phyloP scores from a whole-genome alignment of 164 flowering plant species.

The Cinnamomum chago region DNA sequence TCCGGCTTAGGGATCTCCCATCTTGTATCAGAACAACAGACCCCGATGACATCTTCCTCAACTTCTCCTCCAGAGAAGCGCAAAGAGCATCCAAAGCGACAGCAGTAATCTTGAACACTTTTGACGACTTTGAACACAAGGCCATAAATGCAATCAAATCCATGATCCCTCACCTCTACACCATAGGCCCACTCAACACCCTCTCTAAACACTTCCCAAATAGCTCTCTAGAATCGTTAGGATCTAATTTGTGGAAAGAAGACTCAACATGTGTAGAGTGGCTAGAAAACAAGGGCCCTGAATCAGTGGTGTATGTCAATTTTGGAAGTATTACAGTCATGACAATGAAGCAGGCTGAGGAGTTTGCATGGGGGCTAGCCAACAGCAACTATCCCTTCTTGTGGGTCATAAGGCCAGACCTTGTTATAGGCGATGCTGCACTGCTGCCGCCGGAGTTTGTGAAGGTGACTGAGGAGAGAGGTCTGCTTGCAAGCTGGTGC shows the following conservation, averaged over 20 bases:
- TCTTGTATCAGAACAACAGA: conserved; percentile 1
- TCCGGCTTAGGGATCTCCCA: conserved; percentile 12
- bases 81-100: conserved; percentile 7
- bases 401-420: conserved; percentile 53
- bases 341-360: conserved; percentile 25
- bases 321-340: conserved; percentile 36
- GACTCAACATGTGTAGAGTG: conserved; percentile 29
- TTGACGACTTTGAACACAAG: conserved; percentile 17
- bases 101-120: conserved; percentile 21
- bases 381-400: conserved; percentile 31
- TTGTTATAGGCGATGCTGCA: conserved; percentile 34
- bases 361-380: conserved; percentile 48
- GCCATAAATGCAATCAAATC: conserved; percentile 12
- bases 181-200: conserved; percentile 28
- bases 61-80: not conserved
- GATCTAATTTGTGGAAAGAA: conserved; percentile 32
- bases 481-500: conserved; percentile 18
- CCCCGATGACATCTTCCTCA: conserved; percentile 13
- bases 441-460: conserved; percentile 13
- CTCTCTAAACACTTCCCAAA: conserved; percentile 4
- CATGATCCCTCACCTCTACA: conserved; percentile 11
- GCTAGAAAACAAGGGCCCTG: conserved; percentile 24
- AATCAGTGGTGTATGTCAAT: conserved; percentile 34
- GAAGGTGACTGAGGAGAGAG: conserved; percentile 11
- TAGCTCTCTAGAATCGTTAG: not conserved